phyloP scores from a whole-genome alignment of 768 basidiomycete genomes.

The Tubosaeta sp. region DNA sequence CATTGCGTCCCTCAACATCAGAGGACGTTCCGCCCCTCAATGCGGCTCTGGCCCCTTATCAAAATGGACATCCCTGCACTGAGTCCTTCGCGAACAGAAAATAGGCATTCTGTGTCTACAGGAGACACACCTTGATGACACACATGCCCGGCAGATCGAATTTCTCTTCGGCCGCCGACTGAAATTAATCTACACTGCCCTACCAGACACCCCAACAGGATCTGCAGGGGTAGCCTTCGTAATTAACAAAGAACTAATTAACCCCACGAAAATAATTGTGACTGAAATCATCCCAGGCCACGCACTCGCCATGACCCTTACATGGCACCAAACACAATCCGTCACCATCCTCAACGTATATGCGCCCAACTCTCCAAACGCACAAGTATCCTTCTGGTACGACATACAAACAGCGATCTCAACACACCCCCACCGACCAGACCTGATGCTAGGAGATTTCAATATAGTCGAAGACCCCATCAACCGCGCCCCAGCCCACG shows the following conservation, averaged over 20 bases:
- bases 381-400: conserved; percentile 14
- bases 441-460: conserved; percentile 39
- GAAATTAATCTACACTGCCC: too few species aligned
- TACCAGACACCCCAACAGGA: neutral
- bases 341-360: conserved; percentile 33
- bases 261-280: neutral
- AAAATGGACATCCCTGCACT: neutral
- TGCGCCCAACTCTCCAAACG: conserved; percentile 28
- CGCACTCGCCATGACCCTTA: neutral
- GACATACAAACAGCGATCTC: too few species aligned
- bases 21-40: neutral
- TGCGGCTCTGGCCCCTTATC: neutral
- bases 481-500: conserved; percentile 30
- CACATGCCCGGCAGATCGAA: too few species aligned
- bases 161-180: too few species aligned
- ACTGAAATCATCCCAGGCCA: neutral
- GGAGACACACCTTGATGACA: neutral
- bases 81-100: neutral
- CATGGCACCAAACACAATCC: neutral
- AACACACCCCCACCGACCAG: neutral
- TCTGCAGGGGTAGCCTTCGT: neutral
- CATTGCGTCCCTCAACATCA: neutral
- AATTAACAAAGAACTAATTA: neutral
- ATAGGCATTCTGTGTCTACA: neutral
- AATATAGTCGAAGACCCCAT: conserved; percentile 39